phyloP scores from a whole-genome alignment of 352 stramenopile species.

The Globisporangium nunn region DNA sequence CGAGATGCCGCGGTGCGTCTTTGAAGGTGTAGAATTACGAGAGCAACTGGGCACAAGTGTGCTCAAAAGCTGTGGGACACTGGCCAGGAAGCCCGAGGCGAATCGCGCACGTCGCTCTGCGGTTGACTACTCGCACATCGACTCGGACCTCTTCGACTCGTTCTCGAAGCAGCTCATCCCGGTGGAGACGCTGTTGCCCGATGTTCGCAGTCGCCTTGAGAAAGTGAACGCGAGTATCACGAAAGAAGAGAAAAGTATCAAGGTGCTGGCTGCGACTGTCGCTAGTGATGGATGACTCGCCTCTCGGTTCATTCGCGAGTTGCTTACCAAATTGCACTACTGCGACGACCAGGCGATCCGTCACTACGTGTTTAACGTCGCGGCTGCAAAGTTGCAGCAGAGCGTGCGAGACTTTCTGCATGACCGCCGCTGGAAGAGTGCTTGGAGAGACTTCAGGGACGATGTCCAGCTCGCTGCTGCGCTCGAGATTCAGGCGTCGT shows the following conservation, averaged over 20 bases:
- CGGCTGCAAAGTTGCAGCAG: slow-evolving; percentile 33
- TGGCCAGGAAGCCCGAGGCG: slow-evolving; percentile 1
- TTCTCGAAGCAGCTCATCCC: slow-evolving; percentile 62
- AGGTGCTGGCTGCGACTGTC: slow-evolving; percentile 17
- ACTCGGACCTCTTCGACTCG: slow-evolving; percentile 62
- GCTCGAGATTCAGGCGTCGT: slow-evolving; percentile 36
- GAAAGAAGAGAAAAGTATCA: slow-evolving; percentile 34
- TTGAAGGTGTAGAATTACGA: neutral
- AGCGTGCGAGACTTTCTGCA: slow-evolving; percentile 28
- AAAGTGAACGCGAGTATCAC: slow-evolving; percentile 31
- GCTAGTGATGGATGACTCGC: too few relatives aligned
- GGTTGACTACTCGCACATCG: slow-evolving; percentile 29
- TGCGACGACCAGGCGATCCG: slow-evolving; percentile 25
- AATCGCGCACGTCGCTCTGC: slow-evolving; percentile 4
- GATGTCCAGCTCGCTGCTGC: slow-evolving; percentile 31
- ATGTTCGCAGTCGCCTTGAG: slow-evolving; percentile 30
- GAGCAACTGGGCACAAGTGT: too few relatives aligned
- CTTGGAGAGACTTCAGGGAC: slow-evolving; percentile 30
- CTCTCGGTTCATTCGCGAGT: slow-evolving; percentile 2
- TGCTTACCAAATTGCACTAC: neutral
- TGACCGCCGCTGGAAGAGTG: slow-evolving; percentile 28
- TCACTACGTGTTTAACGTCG: slow-evolving; percentile 33
- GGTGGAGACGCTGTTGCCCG: slow-evolving; percentile 34
- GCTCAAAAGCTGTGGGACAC: too few relatives aligned
- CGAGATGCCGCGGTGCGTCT: slow-evolving; percentile 29